Conservation (phyloP, 495 filamentous ascomycete genomes). For the Xylaria palmicola region DNA sequence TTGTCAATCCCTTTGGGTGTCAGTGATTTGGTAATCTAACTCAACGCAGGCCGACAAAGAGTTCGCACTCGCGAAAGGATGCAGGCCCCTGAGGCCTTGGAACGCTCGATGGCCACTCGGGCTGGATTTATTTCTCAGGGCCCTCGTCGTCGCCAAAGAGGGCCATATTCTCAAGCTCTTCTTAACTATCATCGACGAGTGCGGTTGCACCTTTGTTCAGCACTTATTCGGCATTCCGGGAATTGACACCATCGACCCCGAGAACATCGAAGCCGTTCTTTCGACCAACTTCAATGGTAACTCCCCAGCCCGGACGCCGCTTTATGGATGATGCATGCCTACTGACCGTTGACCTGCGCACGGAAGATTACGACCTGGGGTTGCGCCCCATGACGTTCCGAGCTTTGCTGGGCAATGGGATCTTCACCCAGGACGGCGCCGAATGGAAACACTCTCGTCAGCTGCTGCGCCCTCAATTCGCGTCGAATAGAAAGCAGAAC, state of each 20-base stretch:
- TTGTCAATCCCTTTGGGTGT: constrained; percentile 46
- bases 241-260: neutral
- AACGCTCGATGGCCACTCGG: neutral
- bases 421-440: neutral
- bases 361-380: neutral
- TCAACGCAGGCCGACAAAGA: no score
- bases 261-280: neutral
- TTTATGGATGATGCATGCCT: no score
- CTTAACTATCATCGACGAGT: constrained; percentile 21
- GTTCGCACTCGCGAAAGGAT: neutral
- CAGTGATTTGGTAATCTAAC: neutral
- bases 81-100: neutral
- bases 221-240: neutral
- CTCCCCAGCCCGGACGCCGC: no score
- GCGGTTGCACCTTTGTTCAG: constrained; percentile 17
- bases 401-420: neutral
- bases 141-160: constrained; percentile 8
- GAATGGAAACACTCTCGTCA: neutral
- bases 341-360: no score
- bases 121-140: constrained; percentile 4
- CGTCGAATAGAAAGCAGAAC: neutral
- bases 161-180: constrained; percentile 21
- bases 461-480: neutral
- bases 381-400: neutral
- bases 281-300: neutral